A percentile compares a stretch with the other conserved stretches of the same genome.
These are phyloP conservation scores for Eucalyptus tenuipes DNA, from an alignment of 345 rosid genomes.

Conservation along the genomic window DNA sequence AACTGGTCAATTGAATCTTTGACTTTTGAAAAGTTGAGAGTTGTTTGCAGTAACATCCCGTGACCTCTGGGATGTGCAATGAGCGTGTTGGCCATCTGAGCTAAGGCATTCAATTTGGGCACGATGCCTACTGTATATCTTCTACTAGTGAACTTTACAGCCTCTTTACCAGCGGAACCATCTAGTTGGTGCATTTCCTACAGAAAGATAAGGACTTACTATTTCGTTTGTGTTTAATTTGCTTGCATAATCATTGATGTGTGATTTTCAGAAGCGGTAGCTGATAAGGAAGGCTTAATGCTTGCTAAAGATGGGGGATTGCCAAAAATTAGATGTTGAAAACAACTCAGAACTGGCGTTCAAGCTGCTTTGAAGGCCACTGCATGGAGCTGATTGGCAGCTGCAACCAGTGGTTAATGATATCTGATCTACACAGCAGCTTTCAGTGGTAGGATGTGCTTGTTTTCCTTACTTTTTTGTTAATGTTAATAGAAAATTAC, in stretches of 20 bases:
- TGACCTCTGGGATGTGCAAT: neutral
- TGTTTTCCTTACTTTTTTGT: neutral
- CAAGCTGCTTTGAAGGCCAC: neutral
- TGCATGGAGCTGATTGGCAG: neutral
- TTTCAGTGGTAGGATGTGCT: neutral
- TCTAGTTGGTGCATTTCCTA: neutral
- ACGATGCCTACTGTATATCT: neutral
- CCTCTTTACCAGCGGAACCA: neutral
- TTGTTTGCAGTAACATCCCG: neutral
- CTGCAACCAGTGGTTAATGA: neutral
- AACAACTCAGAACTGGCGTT: neutral
- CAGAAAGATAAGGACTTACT: neutral
- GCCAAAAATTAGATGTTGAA: neutral
- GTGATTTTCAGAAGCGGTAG: neutral
- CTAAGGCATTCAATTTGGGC: neutral
- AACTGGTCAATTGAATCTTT: neutral
- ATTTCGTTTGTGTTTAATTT: neutral
- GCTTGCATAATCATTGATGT: neutral
- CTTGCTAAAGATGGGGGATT: neutral
- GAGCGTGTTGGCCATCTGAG: neutral
- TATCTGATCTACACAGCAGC: neutral
- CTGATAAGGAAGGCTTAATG: neutral
- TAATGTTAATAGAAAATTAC: neutral
- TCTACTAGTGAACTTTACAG: neutral
- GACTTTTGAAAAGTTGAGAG: neutral